phyloP scores from a whole-genome alignment of 2,329 filamentous ascomycete genomes.

The Sclerotinia sclerotiorum region DNA sequence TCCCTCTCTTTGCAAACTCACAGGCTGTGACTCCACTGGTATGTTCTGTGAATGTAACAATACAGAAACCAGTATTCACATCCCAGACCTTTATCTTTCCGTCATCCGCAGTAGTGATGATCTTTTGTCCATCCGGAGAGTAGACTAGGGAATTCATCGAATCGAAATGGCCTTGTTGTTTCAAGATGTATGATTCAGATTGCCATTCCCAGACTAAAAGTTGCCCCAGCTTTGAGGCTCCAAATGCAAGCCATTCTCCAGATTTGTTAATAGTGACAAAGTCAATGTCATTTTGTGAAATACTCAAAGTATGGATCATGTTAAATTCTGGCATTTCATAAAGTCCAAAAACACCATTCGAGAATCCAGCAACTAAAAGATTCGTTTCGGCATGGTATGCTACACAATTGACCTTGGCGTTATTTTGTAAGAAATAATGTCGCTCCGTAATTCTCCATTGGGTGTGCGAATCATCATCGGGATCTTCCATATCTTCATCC shows the following conservation, averaged over 20 bases:
- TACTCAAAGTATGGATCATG: conserved; percentile 87
- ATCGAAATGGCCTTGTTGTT: conserved; percentile 97
- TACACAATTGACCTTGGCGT: conserved; percentile 84
- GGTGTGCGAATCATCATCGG: conserved; percentile 64
- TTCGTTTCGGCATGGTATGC: conserved; percentile 83
- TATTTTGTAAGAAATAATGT: conserved; percentile 92
- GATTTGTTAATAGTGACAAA: conserved; percentile 91
- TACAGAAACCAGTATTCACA: conserved; percentile 91
- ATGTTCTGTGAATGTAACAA: conserved; percentile 97
- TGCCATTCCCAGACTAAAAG: conserved; percentile 99
- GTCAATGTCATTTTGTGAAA: conserved; percentile 96
- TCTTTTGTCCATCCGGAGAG: conserved; percentile 87
- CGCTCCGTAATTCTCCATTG: conserved; percentile 89
- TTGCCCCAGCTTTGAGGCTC: conserved; percentile 90
- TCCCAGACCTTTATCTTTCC: conserved; percentile 99
- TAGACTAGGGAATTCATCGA: conserved; percentile 92
- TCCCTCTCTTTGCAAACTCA: conserved; percentile 92
- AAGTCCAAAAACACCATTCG: conserved; percentile 87
- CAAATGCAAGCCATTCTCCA: conserved; percentile 96
- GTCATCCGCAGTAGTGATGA: conserved; percentile 93
- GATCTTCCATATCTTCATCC: conserved; percentile 59
- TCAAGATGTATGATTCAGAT: conserved; percentile 96
- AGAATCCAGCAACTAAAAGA: conserved; percentile 94
- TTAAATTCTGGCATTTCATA: conserved; percentile 97
- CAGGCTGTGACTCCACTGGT: conserved; percentile 91